Base-by-base conservation (phyloP, 2,329 filamentous ascomycete species). In the Xylariaceae sp. region DNA sequence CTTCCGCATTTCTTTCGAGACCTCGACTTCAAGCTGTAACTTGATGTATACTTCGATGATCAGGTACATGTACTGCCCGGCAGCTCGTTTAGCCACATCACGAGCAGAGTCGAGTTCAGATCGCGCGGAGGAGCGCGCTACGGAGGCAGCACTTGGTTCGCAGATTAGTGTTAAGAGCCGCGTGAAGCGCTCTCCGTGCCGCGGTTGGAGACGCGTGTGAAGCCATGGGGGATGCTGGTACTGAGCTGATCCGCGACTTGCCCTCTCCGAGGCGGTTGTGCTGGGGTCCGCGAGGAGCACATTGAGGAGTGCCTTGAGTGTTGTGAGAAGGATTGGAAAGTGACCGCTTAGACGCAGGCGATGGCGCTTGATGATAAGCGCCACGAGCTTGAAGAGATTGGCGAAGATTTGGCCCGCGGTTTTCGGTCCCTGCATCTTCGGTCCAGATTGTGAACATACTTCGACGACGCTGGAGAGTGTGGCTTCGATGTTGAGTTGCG, bases 21-120 rank as follows among this genome's bases (percentile, higher is more conserved):
- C 62, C 31, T 73, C 71, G 19, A 39, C 54, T 62, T 84, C 81
- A 6, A 86, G 75, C 66, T 85, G 82, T 57, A 85, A 69, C 68
- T 79, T 80, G 57, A 86, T 73, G 61, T 85, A 87, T 48, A 75
- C 69, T 69, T 81, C 77, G 41, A 87, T 65, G 6, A 86, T 69
- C 31, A 81, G 68, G 59, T 83, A 83, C 78, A 87, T 84, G 67
- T 84, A 76, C 56, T 80, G 75, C 5, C 82, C 82, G 1, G 82
- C 82, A 6, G 79, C 80, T 14, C 81, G 75, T 69, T 84, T 85
- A 17, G 82, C 83, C 31, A 75, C 77, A 57, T 83, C 82, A 1
- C 77, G 82, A 1, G 81, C 82, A 19, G 82, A 84, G 61, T 83
- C 80, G 22, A 87, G 74, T 14, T 53, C 50, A 3, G 51, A 48